phyloP scores from a whole-genome alignment of 1,284 basidiomycete genomes.

The Mycena citricolor region DNA sequence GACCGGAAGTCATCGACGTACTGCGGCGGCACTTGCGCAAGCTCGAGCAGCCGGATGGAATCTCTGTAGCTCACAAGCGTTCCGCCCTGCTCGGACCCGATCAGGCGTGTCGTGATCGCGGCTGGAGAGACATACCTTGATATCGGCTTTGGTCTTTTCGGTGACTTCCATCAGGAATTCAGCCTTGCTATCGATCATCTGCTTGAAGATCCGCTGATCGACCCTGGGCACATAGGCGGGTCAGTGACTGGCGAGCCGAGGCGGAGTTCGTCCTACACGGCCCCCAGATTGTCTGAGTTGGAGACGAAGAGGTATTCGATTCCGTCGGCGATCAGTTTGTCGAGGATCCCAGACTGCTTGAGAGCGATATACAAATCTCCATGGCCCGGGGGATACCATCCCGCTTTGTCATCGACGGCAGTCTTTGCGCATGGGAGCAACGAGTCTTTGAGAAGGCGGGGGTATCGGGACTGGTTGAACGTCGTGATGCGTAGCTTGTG shows the following conservation, averaged over 20 bases:
- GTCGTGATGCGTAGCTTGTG: slow-evolving; percentile 94
- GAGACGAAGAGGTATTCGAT: slow-evolving; percentile 99
- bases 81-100: slow-evolving; percentile 64
- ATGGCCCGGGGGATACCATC: slow-evolving; percentile 99
- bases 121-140: slow-evolving; percentile 80
- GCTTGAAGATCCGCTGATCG: slow-evolving; percentile 81
- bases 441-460: slow-evolving; percentile 96
- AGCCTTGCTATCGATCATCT: slow-evolving; percentile 85
- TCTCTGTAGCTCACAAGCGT: slow-evolving; percentile 90
- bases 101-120: too few relatives aligned
- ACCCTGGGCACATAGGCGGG: slow-evolving; percentile 47
- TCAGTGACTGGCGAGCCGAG: slow-evolving; percentile 3
- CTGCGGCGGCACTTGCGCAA: slow-evolving; percentile 88
- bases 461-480: slow-evolving; percentile 98
- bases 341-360: slow-evolving; percentile 92
- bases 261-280: slow-evolving; percentile 70
- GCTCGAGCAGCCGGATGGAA: slow-evolving; percentile 80
- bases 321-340: slow-evolving; percentile 91
- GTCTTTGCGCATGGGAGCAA: slow-evolving; percentile 87
- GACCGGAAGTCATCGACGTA: slow-evolving; percentile 92
- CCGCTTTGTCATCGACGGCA: slow-evolving; percentile 88
- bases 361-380: slow-evolving; percentile 95
- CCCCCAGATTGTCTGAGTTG: slow-evolving; percentile 98
- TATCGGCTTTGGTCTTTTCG: slow-evolving; percentile 99
- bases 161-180: slow-evolving; percentile 99